Base-by-base conservation (phyloP, 805 yeast genomes). In the Hermanozyma aechmeae region DNA sequence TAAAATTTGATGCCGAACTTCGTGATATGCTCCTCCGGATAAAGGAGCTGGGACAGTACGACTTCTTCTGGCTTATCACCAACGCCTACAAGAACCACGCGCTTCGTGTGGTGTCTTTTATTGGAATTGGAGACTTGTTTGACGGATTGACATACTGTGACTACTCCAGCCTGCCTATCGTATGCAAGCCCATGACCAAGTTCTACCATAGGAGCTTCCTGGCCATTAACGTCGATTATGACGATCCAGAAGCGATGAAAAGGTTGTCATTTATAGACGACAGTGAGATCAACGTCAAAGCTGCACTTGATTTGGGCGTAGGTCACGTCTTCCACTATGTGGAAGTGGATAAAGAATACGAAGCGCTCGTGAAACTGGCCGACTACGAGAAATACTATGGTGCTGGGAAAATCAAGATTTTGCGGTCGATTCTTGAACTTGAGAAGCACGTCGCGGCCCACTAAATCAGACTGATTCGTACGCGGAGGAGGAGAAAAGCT, bases 131-230 rank as follows among this genome's bases (percentile, higher is more conserved):
- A n/a, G 96, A 87, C 50, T 50, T 85, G 31, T 87, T 92, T 50
- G 97, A 89, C 40, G 98, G 98, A 0, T 68, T 92, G 41, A 85
- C 96, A 2, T 89, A 62, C 55, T 92, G 98, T 58, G 94, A 92
- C 57, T 92, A 92, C 50, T 61, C 74, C 27, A 46, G 61, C 28
- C 75, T 73, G 31, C 78, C 80, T 5, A 65, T 89, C 33, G 58
- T 79, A 18, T 92, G 97, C 58, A 89, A 89, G 57, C 98, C 98
- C n/a, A 83, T 82, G 75, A 58, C 63, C 13, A 63, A 57, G 30
- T 75, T 78, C 44, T 89, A 77, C 48, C 66, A 70, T 21, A 68
- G 63, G 32, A 82, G 81, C n/a, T 64, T 84, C 55, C 34, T 46
- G 6, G 71, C 76, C 26, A 78, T 95, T 17, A 78, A 79, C 15